Percentiles rank a stretch among this genome's conserved stretches.
Evolutionary conservation across 2,329 filamentous ascomycete genomes (phyloP).

Genomic region (Nemania sp.): DNA sequence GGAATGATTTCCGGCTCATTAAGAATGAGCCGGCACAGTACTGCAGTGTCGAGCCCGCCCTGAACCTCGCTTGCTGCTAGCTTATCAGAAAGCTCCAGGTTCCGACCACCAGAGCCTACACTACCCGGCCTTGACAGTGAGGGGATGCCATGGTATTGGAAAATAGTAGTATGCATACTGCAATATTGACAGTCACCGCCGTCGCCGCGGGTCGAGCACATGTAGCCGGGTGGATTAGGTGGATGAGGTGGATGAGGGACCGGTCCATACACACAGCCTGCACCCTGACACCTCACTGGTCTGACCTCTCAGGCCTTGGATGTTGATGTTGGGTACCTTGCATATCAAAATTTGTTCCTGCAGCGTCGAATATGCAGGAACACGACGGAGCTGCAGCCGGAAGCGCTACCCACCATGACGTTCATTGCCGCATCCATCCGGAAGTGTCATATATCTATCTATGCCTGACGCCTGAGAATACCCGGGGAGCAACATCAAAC

Average conservation of each 20-base stretch:
- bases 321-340: slow-evolving; percentile 39
- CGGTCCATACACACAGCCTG: neutral
- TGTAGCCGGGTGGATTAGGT: slow-evolving; percentile 20
- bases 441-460: slow-evolving; percentile 4
- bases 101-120: slow-evolving; percentile 2
- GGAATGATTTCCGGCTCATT: slow-evolving; percentile 39
- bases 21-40: slow-evolving; percentile 14
- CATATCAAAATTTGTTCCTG: slow-evolving; percentile 39
- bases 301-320: slow-evolving; percentile 6
- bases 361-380: slow-evolving; percentile 41
- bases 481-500: neutral
- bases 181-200: slow-evolving; percentile 29
- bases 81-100: slow-evolving; percentile 3
- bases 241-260: too few species aligned
- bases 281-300: slow-evolving; percentile 11
- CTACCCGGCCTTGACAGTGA: slow-evolving; percentile 1
- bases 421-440: slow-evolving; percentile 11
- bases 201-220: slow-evolving; percentile 16
- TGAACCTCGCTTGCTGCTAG: slow-evolving; percentile 18
- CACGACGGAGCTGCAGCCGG: slow-evolving; percentile 35
- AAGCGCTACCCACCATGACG: slow-evolving; percentile 18
- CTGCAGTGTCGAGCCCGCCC: neutral
- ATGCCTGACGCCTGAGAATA: neutral
- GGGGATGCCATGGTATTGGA: slow-evolving; percentile 25
- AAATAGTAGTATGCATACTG: slow-evolving; percentile 26